Percentiles rank a stretch among this genome's conserved stretches.
Conservation (phyloP, 1,284 basidiomycete species). For the Sanguinoderma infundibulare region DNA sequence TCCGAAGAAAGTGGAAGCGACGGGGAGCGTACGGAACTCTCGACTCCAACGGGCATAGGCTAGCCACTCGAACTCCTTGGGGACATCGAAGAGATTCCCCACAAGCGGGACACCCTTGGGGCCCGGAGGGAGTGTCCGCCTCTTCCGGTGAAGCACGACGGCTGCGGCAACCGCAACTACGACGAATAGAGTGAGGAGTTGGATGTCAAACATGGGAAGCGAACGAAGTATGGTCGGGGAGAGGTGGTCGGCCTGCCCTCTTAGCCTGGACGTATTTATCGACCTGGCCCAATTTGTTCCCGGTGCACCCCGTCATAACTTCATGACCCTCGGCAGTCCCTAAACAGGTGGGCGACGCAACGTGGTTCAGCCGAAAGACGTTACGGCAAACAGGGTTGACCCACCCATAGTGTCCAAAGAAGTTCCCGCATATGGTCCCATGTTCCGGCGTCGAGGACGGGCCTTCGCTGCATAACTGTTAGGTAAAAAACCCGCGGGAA, state of each 20-base stretch:
- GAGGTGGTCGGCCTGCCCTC: constrained; percentile 3
- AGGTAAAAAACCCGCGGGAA: constrained; percentile 21
- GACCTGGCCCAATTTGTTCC: constrained; percentile 10
- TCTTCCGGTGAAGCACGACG: constrained; percentile 17
- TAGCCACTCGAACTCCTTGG: constrained; percentile 31
- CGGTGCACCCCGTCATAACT: constrained; percentile 19
- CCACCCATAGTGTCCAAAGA: constrained; percentile 7
- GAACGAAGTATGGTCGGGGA: not conserved
- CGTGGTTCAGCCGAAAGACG: constrained; percentile 23
- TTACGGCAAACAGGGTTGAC: constrained; percentile 21
- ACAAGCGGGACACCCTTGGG: constrained; percentile 33
- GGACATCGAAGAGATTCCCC: constrained; percentile 35
- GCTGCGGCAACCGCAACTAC: constrained; percentile 12
- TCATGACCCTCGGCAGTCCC: constrained; percentile 9
- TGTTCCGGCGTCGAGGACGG: constrained; percentile 17
- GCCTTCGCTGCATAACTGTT: constrained; percentile 15
- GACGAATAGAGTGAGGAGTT: constrained; percentile 7
- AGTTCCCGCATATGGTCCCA: constrained; percentile 18
- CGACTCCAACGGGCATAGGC: constrained; percentile 29
- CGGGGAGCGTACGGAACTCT: constrained; percentile 21
- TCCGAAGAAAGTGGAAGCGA: not conserved
- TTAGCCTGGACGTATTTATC: constrained; percentile 20
- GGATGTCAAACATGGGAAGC: constrained; percentile 9
- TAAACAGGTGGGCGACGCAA: constrained; percentile 12
- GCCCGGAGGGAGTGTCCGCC: constrained; percentile 31